Conservation (phyloP, 192 early-diverging fungal species). For the Mortierella antarctica region DNA sequence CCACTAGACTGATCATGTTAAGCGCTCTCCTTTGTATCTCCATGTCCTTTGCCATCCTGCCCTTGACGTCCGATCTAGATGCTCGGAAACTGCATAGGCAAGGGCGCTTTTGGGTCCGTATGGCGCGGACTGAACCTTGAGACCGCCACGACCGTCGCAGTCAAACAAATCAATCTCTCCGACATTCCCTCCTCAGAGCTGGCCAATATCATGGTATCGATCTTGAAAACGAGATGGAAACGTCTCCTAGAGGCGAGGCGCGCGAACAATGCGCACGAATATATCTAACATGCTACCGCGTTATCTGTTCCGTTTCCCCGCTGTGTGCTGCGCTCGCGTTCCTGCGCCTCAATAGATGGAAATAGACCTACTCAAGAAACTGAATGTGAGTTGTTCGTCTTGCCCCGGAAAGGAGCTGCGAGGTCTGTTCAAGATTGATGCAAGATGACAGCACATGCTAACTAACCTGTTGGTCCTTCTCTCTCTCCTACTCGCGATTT, state of each 20-base stretch:
- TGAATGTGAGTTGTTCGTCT: constrained; percentile 50
- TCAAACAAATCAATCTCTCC: constrained; percentile 74
- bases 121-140: constrained; percentile 74
- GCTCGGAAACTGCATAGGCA: constrained; percentile 80
- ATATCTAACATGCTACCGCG: neutral
- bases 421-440: no score
- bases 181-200: constrained; percentile 54
- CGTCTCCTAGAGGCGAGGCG: neutral
- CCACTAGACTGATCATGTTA: neutral
- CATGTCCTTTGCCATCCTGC: neutral
- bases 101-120: constrained; percentile 79
- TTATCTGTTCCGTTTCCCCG: neutral
- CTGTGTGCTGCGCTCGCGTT: neutral
- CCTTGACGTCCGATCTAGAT: constrained; percentile 14
- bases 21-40: neutral
- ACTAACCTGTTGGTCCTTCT: neutral
- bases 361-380: constrained; percentile 61
- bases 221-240: neutral
- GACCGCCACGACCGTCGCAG: constrained; percentile 75
- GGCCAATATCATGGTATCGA: constrained; percentile 52
- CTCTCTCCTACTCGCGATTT: neutral
- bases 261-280: no score
- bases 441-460: neutral
- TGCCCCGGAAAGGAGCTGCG: neutral
- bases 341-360: constrained; percentile 52